Percentiles rank a stretch among this genome's conserved stretches.
Evolutionary conservation across 2,329 filamentous ascomycete genomes (phyloP).

Genomic region (Penicillium hesseltinei): DNA sequence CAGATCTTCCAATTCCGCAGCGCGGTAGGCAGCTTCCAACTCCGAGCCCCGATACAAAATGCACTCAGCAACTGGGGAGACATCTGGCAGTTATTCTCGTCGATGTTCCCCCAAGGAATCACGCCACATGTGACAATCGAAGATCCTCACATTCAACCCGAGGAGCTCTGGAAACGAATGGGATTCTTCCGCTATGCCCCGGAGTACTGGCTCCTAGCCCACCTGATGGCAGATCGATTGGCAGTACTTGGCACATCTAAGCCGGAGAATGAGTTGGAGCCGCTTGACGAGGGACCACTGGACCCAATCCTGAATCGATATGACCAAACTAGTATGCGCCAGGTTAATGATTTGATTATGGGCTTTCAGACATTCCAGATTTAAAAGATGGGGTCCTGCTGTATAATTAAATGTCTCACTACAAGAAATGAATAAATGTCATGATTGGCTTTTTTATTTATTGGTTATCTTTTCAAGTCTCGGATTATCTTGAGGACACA

Average conservation of each 20-base stretch:
- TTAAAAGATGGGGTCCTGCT: background rate
- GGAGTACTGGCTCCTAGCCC: constrained; percentile 37
- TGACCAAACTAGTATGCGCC: constrained; percentile 43
- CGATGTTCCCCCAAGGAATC: background rate
- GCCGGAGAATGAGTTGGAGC: constrained; percentile 1
- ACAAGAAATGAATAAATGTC: background rate
- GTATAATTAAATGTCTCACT: background rate
- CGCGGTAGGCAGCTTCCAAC: no score
- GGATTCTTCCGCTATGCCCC: constrained; percentile 24
- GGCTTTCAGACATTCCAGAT: constrained; percentile 36
- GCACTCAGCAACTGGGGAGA: no score
- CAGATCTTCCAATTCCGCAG: no score
- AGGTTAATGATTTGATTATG: constrained; percentile 41
- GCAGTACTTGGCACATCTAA: constrained; percentile 8
- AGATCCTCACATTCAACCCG: constrained; percentile 14
- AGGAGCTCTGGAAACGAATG: constrained; percentile 36
- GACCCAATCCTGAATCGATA: constrained; percentile 37
- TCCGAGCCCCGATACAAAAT: no score
- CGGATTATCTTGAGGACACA: constrained; percentile 3
- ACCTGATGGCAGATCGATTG: constrained; percentile 32
- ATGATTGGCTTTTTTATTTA: background rate
- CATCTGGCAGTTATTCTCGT: no score
- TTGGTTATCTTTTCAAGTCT: background rate
- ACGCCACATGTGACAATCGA: constrained; percentile 13
- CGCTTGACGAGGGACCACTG: constrained; percentile 10